A percentile compares a stretch with the other conserved stretches of the same genome.
Conservation (phyloP, 495 filamentous ascomycete species). For the Penicillium soppii region DNA sequence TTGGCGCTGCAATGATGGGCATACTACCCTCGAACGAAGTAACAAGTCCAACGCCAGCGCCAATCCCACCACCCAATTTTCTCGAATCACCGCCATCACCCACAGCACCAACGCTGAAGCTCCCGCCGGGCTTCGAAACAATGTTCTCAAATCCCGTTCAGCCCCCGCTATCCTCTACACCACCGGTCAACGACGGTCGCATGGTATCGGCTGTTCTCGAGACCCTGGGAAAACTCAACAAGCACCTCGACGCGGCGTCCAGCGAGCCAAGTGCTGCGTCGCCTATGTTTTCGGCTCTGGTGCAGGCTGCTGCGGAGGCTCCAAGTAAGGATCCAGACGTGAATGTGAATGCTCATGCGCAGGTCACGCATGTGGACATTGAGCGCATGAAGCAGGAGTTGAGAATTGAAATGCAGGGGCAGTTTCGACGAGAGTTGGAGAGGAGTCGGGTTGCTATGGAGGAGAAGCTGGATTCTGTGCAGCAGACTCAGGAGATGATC, state of each 20-base stretch:
- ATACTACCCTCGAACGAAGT: not conserved
- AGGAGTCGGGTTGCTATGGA: constrained; percentile 33
- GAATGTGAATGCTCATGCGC: not conserved
- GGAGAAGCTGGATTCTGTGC: constrained; percentile 41
- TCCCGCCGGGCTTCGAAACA: constrained; percentile 40
- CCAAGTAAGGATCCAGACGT: not conserved
- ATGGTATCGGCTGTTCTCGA: constrained; percentile 38
- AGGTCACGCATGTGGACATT: constrained; percentile 5
- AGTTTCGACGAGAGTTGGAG: constrained; percentile 33
- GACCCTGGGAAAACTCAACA: constrained; percentile 39
- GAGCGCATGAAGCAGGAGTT: constrained; percentile 38
- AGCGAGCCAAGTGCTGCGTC: constrained; percentile 16
- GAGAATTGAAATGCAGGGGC: constrained; percentile 31
- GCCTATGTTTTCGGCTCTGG: constrained; percentile 22
- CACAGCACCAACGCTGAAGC: constrained; percentile 16
- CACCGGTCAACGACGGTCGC: constrained; percentile 13
- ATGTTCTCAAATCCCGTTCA: constrained; percentile 31
- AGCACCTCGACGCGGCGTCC: constrained; percentile 33
- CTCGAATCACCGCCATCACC: constrained; percentile 1
- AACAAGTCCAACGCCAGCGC: constrained; percentile 2
- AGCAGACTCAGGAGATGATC: constrained; percentile 47
- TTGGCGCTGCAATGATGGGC: not conserved
- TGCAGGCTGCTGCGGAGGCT: constrained; percentile 20
- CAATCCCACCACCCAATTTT: not conserved
- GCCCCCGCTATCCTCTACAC: not conserved